Conservation (phyloP, 1,284 basidiomycete genomes). For the Cerioporus squamosus region DNA sequence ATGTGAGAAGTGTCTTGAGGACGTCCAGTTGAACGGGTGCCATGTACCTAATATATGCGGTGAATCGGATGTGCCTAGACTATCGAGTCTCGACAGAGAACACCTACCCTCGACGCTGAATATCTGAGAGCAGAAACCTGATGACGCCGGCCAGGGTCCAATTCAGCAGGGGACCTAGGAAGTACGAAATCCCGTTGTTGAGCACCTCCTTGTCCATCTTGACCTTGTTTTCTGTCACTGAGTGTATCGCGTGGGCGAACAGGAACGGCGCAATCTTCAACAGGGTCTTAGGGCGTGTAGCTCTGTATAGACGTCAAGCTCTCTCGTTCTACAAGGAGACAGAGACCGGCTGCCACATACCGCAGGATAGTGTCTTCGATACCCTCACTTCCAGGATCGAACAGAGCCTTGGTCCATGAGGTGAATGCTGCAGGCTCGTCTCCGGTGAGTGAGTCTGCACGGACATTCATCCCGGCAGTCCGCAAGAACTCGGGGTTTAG, state of each 20-base stretch:
- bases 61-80: neutral
- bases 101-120: conserved; percentile 60
- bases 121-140: conserved; percentile 62
- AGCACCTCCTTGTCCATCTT: conserved; percentile 70
- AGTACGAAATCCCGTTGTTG: conserved; percentile 77
- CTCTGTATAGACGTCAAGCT: neutral
- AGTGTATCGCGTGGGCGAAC: conserved; percentile 63
- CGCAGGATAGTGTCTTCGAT: conserved; percentile 81
- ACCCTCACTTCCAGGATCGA: conserved; percentile 76
- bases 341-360: conserved; percentile 42
- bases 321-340: no score
- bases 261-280: conserved; percentile 69
- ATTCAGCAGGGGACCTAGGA: conserved; percentile 69
- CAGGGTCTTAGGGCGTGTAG: conserved; percentile 66
- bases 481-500: conserved; percentile 57
- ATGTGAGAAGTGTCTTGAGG: conserved; percentile 66
- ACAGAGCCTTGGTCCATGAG: conserved; percentile 76
- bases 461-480: conserved; percentile 48
- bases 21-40: conserved; percentile 57
- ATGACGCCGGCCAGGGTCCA: conserved; percentile 82
- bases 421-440: conserved; percentile 57
- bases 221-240: conserved; percentile 54
- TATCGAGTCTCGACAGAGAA: conserved; percentile 16
- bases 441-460: conserved; percentile 44
- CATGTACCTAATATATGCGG: conserved; percentile 35